Conservation (phyloP, 345 rosid genomes). For the Rhodamnia argentea region DNA sequence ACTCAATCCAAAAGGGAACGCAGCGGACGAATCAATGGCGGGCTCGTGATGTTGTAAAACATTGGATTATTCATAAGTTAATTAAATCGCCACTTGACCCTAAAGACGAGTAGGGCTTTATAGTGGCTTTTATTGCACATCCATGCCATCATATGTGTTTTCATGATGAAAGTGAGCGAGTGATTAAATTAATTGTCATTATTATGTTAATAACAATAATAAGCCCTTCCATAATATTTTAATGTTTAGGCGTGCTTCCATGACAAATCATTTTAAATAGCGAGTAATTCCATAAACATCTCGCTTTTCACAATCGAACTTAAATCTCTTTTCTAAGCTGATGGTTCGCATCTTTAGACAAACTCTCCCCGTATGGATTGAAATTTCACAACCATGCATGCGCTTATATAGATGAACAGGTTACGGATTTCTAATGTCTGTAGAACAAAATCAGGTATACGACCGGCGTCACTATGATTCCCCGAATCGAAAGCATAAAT, state of each 20-base stretch:
- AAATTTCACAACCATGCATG: not conserved
- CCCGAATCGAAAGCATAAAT: not conserved
- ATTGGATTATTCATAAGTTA: not conserved
- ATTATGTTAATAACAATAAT: not conserved
- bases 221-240: not conserved
- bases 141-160: not conserved
- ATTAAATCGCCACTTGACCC: not conserved
- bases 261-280: not conserved
- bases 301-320: not conserved
- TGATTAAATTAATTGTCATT: not conserved
- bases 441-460: not conserved
- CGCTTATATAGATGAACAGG: not conserved
- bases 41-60: not conserved
- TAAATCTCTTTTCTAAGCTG: not conserved
- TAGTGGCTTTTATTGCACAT: not conserved
- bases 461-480: accelerated
- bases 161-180: not conserved
- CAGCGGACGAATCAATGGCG: not conserved
- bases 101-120: not conserved
- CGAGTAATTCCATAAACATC: not conserved
- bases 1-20: not conserved
- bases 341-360: not conserved
- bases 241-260: not conserved
- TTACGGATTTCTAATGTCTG: not conserved
- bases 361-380: not conserved